Base-by-base conservation (phyloP, 169 alveolate species). In the Miamiensis avidus region DNA sequence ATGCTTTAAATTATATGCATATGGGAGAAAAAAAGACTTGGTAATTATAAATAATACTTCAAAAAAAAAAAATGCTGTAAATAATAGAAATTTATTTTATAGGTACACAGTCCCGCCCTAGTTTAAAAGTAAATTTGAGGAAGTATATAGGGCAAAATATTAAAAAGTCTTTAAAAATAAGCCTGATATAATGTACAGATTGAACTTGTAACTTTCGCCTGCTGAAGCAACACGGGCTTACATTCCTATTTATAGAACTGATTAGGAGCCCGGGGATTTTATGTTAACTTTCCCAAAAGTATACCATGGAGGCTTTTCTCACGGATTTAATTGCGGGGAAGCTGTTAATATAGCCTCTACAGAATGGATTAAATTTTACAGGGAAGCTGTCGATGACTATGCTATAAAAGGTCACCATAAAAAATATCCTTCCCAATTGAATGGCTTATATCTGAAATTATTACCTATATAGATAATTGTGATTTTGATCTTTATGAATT, bases 281-380 rank as follows among this genome's bases (percentile, higher is more conserved):
- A 84, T 93, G 0, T 34, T 93, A 26, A 93, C 96, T 27, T 89
- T 90, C 78, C 95, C 95, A 29, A 93, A 91, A 33, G 69, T 49
- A 49, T 92, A 92, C 65, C 95, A 92, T 84, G 90, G 89, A 29
- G 95, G 95, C 0, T 92, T 85, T 76, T 92, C 95, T n/a, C 87
- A 87, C 26, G 95, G 95, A 0, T 76, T 88, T 74, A 92, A 92
- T 81, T 78, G 89, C 25, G 92, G 93, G 31, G 95, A 89, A 74
- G 92, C 92, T 11, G 92, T 89, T 33, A 92, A 92, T 76, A 79
- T 91, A 27, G 93, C 83, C 29, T 76, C 88, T 64, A 76, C 76
- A 28, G 82, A 86, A 31, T 91, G 95, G 95, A 75, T 91, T 72
- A 88, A 88, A 72, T 79, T 72, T 75, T 79, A 49, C 64, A 49